These are phyloP conservation scores for Posidonia oceanica DNA, from an alignment of 116 monocot species.

Conservation along the genomic window DNA sequence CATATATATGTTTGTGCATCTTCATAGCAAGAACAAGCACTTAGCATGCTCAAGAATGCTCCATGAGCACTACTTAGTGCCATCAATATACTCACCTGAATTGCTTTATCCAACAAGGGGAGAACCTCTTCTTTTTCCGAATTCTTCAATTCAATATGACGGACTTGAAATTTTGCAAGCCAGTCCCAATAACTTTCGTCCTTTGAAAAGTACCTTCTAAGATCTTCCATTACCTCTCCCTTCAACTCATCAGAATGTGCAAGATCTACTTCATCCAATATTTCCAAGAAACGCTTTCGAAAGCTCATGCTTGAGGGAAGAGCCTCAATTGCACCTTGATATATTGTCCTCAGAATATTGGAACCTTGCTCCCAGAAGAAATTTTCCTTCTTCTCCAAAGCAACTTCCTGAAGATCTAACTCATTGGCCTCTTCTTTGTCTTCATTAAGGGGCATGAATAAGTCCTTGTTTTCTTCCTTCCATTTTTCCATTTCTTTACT, in stretches of 20 bases:
- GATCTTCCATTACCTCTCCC: conserved; percentile 51
- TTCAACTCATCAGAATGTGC: conserved; percentile 60
- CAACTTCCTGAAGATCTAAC: conserved; percentile 11
- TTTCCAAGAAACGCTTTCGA: conserved; percentile 66
- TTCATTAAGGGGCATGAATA: conserved; percentile 47
- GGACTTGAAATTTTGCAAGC: conserved; percentile 47
- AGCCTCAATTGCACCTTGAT: conserved; percentile 56
- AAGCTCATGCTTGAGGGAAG: conserved; percentile 59
- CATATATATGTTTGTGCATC: background rate
- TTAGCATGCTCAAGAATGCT: background rate
- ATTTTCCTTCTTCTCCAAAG: conserved; percentile 37
- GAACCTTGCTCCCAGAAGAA: conserved; percentile 59
- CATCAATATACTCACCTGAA: conserved; percentile 31
- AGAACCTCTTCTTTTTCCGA: conserved; percentile 14
- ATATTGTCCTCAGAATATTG: conserved; percentile 57
- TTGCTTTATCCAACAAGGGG: conserved; percentile 35
- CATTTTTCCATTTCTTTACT: conserved; percentile 25
- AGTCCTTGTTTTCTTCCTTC: conserved; percentile 63
- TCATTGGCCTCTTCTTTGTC: conserved; percentile 10
- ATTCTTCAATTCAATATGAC: conserved; percentile 8
- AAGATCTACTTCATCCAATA: conserved; percentile 49
- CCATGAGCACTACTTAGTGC: too few relatives aligned
- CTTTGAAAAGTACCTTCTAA: conserved; percentile 53
- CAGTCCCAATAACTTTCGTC: conserved; percentile 78
- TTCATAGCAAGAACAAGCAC: background rate